Evolutionary conservation across 169 alveolate genomes (phyloP), one percentile per base, ranked within the genome.

Genomic region (Plasmodium coatneyi): DNA sequence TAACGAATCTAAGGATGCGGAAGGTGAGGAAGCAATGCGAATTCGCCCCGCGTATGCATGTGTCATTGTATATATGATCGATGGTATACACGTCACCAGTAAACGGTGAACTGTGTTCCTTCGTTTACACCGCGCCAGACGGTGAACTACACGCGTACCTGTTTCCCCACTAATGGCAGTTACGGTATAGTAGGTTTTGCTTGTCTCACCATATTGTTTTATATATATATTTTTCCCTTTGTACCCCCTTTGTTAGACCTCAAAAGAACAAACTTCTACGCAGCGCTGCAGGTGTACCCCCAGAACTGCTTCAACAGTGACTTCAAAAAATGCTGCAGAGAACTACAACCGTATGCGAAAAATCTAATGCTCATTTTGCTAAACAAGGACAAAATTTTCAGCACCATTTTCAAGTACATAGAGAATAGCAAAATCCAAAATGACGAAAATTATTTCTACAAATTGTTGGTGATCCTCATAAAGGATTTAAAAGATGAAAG

Each of bases 401-500:
- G 52, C 25, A 91, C 41, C n/a, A 60, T 91, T 71, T 91, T 91
- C 49, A 80, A 71, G 34, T 91, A 91, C 82, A 91, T 91, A 70
- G n/a, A 91, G n/a, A 80, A 76, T 46, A 80, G 81, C 49, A 80
- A 91, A 81, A 71, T 80, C 41, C 36, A 71, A 70, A 91, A 80
- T 43, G 92, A 91, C 78, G 95, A 91, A 71, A 9, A 10, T 43
- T 91, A 91, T 80, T 91, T 91, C 36, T 91, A 80, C 54, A 80
- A 91, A 71, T 76, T 91, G 41, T 39, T 91, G 36, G 92, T 91
- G 71, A 46, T 71, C 25, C 74, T 91, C 41, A 80, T 91, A 66
- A 91, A 80, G n/a, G 95, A 91, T 56, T 81, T 91, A 80, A 91
- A 91, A 81, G 80, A 91, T 25, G 95, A 91, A 80, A 91, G 95